Base-by-base conservation (phyloP, 768 basidiomycete species). In the Lactarius hengduanensis region DNA sequence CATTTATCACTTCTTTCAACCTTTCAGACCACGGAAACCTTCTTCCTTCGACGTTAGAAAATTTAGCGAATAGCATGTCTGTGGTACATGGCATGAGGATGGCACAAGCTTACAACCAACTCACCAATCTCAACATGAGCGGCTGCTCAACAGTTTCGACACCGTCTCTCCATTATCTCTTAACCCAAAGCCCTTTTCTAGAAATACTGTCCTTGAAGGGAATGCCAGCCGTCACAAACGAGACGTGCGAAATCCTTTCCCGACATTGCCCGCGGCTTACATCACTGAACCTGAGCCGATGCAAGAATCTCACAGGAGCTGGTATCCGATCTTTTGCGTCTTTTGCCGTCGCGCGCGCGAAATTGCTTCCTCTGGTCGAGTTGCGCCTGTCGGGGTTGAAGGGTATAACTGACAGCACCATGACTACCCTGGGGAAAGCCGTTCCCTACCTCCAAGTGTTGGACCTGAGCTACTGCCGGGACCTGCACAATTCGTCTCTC, bases 361-460 rank as follows among this genome's bases (percentile, higher is more conserved):
- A 84, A 43, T 75, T 76, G 69, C 77, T 91, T 57, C 77, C 74
- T 32, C 73, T 96, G 64, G 86, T 80, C 74, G 84, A 85, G 55
- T 80, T 96, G 36, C 79, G 86, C 28, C 68, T 94, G 32, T 88
- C 84, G 8, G 92, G 90, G 0, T 74, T 97, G 65, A 84, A 81
- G 72, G 78, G 84, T 61, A 75, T 87, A 59, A 78, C 81, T 18
- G 88, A 90, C 71, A 77, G 79, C 13, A 82, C 83, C 71, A 83
- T 96, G 83, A 74, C 79, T n/a, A 76, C 78, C 11, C 78, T 95
- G 41, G 93, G 89, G 7, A 83, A 78, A 69, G 87, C 84, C 3
- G 83, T 90, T 0, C 90, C 91, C 22, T 78, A 80, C 71, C 82
- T 96, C 26, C 90, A 93, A 74, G 84, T 92, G 20, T 79, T 96